Base-by-base conservation (phyloP, 2,329 filamentous ascomycete species). In the Colletotrichum agaves region DNA sequence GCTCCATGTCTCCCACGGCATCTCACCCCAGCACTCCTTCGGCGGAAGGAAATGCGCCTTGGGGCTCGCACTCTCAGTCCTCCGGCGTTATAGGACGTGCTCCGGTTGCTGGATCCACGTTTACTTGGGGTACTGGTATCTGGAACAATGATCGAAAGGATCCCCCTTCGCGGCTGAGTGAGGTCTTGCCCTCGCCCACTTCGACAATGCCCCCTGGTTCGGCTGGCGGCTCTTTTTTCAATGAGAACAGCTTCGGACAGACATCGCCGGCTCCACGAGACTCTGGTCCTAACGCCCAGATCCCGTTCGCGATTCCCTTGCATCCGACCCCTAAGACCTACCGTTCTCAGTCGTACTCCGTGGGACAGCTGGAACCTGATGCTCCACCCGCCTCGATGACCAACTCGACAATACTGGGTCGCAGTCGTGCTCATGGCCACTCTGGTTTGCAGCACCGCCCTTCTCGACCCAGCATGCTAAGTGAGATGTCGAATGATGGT, bases 271-370 rank as follows among this genome's bases (percentile, higher is more conserved):
- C 78, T 63, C 83, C 82, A 52, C 84, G 83, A 75, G 87, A 86
- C 72, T 85, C 78, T 72, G 85, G 78, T 37, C 82, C 82, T 46
- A 90, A 87, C 69, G 79, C 84, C 72, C 89, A 95, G 70, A 92
- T 97, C 61, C 93, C 93, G 1, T 97, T 97, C 74, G 87, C 92
- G 6, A 97, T 97, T 72, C 94, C 94, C 4, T 84, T 97, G 19
- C 93, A 97, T 70, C 94, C 95, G 1, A 96, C 93, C 0, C 93
- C 93, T 2, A 98, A 98, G 79, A 94, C 93, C 1, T 96, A 97
- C 74, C 90, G 96, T 47, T 99, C 96, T 5, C 93, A 98, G 78
- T 98, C 96, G 4, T 98, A 98, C 78, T 98, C 95, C 0, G 95
- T 97, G 53, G 94, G 94, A 4, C 94, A 98, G 76, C 84, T 94